Conservation (phyloP, 768 basidiomycete genomes). For the Calocybe cyanea region DNA sequence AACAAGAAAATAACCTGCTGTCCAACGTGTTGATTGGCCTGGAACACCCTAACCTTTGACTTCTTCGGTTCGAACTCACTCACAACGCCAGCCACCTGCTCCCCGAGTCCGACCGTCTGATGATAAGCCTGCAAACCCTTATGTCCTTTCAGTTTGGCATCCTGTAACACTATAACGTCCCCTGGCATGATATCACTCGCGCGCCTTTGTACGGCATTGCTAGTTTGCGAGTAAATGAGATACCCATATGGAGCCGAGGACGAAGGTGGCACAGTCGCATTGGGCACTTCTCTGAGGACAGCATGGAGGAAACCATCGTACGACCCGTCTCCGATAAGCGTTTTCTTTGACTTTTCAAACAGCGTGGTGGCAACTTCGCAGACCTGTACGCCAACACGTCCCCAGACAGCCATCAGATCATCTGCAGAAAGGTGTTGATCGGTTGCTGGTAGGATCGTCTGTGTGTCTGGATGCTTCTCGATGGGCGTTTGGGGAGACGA, state of each 20-base stretch:
- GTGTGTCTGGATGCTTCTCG: slow-evolving; percentile 12
- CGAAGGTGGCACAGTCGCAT: slow-evolving; percentile 40
- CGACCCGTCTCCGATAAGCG: slow-evolving; percentile 81
- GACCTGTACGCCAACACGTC: slow-evolving; percentile 71
- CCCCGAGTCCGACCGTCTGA: slow-evolving; percentile 47
- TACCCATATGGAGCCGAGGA: slow-evolving; percentile 53
- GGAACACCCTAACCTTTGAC: slow-evolving; percentile 78
- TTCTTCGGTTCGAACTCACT: slow-evolving; percentile 85
- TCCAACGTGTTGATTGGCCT: slow-evolving; percentile 84
- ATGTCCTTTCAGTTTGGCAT: slow-evolving; percentile 73
- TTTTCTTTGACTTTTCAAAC: slow-evolving; percentile 72
- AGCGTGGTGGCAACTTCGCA: slow-evolving; percentile 65
- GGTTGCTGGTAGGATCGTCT: slow-evolving; percentile 15
- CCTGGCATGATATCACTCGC: slow-evolving; percentile 83
- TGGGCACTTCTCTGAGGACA: slow-evolving; percentile 63
- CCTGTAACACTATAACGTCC: slow-evolving; percentile 71
- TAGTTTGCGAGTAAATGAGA: slow-evolving; percentile 71
- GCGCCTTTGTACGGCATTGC: slow-evolving; percentile 61
- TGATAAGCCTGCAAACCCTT: slow-evolving; percentile 78
- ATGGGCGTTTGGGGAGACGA: slow-evolving; percentile 12
- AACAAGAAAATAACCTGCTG: slow-evolving; percentile 79
- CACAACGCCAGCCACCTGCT: slow-evolving; percentile 70
- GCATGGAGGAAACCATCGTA: slow-evolving; percentile 73
- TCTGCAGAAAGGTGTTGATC: slow-evolving; percentile 49
- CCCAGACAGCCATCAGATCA: slow-evolving; percentile 67